These are phyloP conservation scores for Tetrapisispora arboricola DNA, from an alignment of 805 yeast genomes.

Conservation along the genomic window DNA sequence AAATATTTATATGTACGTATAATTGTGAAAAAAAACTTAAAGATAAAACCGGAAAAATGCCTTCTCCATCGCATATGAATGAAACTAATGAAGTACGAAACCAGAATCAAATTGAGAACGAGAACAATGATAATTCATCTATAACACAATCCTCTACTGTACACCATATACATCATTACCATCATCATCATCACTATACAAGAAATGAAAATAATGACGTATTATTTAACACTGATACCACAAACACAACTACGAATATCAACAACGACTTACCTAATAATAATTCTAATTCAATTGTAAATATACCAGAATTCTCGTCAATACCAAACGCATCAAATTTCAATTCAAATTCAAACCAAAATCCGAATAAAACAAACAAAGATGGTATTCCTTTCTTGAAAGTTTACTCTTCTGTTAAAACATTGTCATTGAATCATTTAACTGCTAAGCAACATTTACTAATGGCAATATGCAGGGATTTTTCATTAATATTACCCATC, in stretches of 20 bases:
- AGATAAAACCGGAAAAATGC: not conserved
- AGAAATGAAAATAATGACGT: not conserved
- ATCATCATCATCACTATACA: conserved; percentile 3
- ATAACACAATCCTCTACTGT: not conserved
- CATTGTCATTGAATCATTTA: conserved; percentile 57
- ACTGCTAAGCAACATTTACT: conserved; percentile 69
- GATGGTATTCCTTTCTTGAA: conserved; percentile 6
- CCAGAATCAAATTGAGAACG: not conserved
- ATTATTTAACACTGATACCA: not conserved
- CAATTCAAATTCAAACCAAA: too few relatives aligned
- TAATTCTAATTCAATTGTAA: not conserved
- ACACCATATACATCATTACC: conserved; percentile 3
- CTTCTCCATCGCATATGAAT: too few relatives aligned
- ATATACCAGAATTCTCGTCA: not conserved
- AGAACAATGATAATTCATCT: not conserved
- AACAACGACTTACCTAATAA: not conserved
- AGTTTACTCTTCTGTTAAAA: conserved; percentile 34
- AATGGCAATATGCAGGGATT: conserved; percentile 67
- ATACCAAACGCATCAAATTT: not conserved
- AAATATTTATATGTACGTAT: too few relatives aligned
- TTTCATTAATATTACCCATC: conserved; percentile 61
- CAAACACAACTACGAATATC: too few relatives aligned
- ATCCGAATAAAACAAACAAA: not conserved
- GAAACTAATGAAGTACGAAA: too few relatives aligned
- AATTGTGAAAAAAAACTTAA: too few relatives aligned